Evolutionary conservation across 768 basidiomycete species (phyloP), one percentile per base, ranked within the genome.

Genomic region (Ramaria rubella): DNA sequence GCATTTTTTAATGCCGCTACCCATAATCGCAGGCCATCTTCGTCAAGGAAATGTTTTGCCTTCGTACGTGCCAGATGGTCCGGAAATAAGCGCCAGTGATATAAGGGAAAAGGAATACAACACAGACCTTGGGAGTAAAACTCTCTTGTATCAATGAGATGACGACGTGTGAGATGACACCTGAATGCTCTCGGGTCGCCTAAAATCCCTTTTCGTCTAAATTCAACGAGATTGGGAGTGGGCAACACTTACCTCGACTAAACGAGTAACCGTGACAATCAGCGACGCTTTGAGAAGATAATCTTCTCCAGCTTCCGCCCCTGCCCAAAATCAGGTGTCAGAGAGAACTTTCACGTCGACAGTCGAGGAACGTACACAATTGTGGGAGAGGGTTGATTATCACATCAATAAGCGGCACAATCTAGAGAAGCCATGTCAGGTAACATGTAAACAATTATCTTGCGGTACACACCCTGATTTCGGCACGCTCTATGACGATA

Each of bases 1-100:
- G 86, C 78, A 63, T 90, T 88, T 48, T 83, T 77, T 34, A 94
- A 70, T 1, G 87, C 80, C 30, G 79, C 73, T 23, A 77, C 73
- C 93, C 92, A 94, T 11, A 95, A 78, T 40, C 73, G 75, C 46
- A 93, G 67, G 0, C 81, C 87, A 67, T 94, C 92, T 59, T 83
- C 81, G 61, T 94, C 91, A 23, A 95, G 76, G 59, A 86, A 77
- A 33, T 78, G 70, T n/a, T 77, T 75, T 29, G 75, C 76, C 89
- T 91, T 49, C 21, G 31, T 61, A 59, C 21, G 59, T 38, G 36
- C 60, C 59, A 3, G 59, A 59, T 0, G 62, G 58, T 58, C 59
- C 34, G 19, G 30, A 12, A 14, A 60, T 64, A 2, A 60, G n/a
- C n/a, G n/a, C n/a, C n/a, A n/a, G n/a, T n/a, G n/a, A n/a, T n/a